These are phyloP conservation scores for Coleophoma eucalyptorum DNA, from an alignment of 2,329 filamentous ascomycete genomes.

Conservation along the genomic window DNA sequence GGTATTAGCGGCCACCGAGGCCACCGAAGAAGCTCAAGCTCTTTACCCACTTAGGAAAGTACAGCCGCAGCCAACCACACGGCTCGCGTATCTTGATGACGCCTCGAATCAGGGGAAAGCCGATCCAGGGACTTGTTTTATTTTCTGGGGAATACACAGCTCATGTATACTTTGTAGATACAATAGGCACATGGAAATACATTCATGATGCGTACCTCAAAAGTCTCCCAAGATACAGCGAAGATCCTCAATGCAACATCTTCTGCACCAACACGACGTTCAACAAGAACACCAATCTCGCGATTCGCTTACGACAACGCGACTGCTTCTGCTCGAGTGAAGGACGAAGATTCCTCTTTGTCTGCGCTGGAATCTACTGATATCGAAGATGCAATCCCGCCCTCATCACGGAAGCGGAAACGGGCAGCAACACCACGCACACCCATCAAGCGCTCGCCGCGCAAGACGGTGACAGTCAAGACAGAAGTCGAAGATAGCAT, in stretches of 20 bases:
- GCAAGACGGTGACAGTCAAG: conserved; percentile 31
- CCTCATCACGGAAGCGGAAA: conserved; percentile 40
- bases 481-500: conserved; percentile 31
- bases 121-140: too few species aligned
- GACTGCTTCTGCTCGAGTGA: conserved; percentile 17
- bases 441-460: conserved; percentile 15
- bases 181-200: neutral
- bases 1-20: too few species aligned
- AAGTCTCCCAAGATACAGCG: conserved; percentile 53
- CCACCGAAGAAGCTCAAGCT: neutral
- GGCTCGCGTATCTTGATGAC: neutral
- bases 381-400: conserved; percentile 52
- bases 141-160: too few species aligned
- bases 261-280: conserved; percentile 37
- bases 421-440: conserved; percentile 30
- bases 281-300: conserved; percentile 45
- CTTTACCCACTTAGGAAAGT: neutral
- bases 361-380: conserved; percentile 30
- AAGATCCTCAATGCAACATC: conserved; percentile 43
- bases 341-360: conserved; percentile 3
- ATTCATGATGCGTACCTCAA: conserved; percentile 39
- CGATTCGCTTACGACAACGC: conserved; percentile 38
- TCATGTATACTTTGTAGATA: too few species aligned
- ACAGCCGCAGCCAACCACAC: conserved; percentile 1
- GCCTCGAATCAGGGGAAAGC: conserved; percentile 4